These are phyloP conservation scores for Tephrocybe rancida DNA, from an alignment of 768 basidiomycete genomes.

Conservation along the genomic window DNA sequence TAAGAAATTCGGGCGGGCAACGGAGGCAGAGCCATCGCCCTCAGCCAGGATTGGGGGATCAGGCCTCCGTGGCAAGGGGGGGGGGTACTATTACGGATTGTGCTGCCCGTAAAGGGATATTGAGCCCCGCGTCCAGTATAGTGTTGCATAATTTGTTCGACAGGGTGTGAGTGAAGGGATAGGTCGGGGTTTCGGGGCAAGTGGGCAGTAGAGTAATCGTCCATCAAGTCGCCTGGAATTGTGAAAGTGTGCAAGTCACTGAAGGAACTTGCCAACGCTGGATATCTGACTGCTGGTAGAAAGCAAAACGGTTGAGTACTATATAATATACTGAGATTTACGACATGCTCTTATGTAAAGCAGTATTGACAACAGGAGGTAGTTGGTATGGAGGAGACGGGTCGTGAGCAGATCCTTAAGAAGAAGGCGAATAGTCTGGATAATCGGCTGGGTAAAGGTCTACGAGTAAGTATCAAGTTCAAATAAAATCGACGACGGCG, in stretches of 20 bases:
- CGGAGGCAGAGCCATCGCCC: too few relatives aligned
- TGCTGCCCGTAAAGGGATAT: constrained; percentile 65
- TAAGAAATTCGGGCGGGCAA: too few relatives aligned
- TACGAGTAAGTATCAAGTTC: constrained; percentile 16
- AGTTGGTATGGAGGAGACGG: constrained; percentile 17
- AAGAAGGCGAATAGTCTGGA: constrained; percentile 25
- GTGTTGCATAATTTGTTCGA: constrained; percentile 34
- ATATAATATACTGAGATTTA: constrained; percentile 65
- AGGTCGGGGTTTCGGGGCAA: constrained; percentile 17
- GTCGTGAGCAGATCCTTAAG: constrained; percentile 22
- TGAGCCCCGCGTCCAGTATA: constrained; percentile 68
- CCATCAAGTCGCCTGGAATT: constrained; percentile 1
- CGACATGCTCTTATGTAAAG: constrained; percentile 77
- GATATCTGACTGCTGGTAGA: constrained; percentile 23
- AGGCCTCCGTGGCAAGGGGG: too few relatives aligned
- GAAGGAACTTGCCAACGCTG: constrained; percentile 30
- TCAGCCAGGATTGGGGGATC: too few relatives aligned
- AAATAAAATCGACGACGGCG: constrained; percentile 29
- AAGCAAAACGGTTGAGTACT: constrained; percentile 54
- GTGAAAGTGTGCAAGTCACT: constrained; percentile 22
- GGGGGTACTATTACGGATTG: constrained; percentile 37
- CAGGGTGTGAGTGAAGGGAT: constrained; percentile 19
- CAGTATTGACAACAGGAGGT: constrained; percentile 35
- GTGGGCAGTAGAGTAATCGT: neutral
- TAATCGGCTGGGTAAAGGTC: constrained; percentile 14